A percentile compares a stretch with the other conserved stretches of the same genome.
phyloP scores from a whole-genome alignment of 805 yeast genomes.

The Saturnispora saitoi region DNA sequence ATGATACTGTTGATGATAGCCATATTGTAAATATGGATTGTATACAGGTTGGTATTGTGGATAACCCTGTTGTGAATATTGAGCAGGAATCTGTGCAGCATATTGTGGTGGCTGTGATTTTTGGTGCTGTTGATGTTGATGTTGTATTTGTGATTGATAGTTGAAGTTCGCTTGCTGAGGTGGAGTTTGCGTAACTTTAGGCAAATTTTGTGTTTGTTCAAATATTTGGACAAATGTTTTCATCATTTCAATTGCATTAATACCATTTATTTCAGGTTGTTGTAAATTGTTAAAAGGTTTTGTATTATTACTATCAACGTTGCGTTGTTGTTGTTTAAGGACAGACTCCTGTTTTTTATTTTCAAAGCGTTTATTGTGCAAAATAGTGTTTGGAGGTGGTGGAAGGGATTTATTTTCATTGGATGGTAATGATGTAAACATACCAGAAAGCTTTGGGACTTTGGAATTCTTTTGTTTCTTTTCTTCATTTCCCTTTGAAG shows the following conservation, averaged over 20 bases:
- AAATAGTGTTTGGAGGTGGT: background rate
- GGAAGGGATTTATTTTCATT: background rate
- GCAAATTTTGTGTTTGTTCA: constrained; percentile 9
- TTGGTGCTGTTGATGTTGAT: constrained; percentile 15
- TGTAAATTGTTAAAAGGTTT: background rate
- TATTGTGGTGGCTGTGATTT: constrained; percentile 12
- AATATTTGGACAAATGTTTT: constrained; percentile 13
- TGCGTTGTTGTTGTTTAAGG: constrained; percentile 16
- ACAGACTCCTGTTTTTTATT: background rate
- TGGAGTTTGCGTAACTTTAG: background rate
- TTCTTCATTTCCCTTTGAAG: background rate
- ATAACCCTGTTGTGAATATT: background rate
- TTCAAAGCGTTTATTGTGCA: background rate
- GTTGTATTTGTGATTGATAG: constrained; percentile 14
- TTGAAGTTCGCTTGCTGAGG: constrained; percentile 15
- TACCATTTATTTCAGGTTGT: background rate
- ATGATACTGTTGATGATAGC: background rate
- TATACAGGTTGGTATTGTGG: constrained; percentile 6
- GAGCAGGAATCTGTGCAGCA: background rate
- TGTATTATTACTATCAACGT: constrained; percentile 1
- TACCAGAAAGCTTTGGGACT: constrained; percentile 3
- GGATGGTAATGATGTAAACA: constrained; percentile 11
- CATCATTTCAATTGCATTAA: constrained; percentile 10
- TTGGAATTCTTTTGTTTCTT: constrained; percentile 8
- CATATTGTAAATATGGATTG: constrained; percentile 3